Evolutionary conservation across 2,329 filamentous ascomycete species (phyloP).

Genomic region (Hypoxylon sp.): DNA sequence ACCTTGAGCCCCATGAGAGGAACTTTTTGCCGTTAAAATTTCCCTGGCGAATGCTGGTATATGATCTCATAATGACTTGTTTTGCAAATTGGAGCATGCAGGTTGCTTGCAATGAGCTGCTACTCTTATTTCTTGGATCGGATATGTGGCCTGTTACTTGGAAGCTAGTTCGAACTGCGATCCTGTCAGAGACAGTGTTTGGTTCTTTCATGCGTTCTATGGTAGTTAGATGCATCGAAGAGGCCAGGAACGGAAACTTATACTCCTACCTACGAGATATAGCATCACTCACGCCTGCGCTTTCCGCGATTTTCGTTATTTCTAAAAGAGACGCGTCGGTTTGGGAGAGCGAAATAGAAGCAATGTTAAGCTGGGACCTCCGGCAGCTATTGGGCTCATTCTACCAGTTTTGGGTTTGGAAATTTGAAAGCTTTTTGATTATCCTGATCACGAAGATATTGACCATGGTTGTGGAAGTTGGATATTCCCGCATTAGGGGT

Average conservation of each 20-base stretch:
- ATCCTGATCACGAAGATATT: background rate
- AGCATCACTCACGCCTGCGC: background rate
- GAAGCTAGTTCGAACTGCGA: background rate
- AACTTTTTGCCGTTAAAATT: background rate
- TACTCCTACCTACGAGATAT: background rate
- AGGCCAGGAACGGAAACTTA: background rate
- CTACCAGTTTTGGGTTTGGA: background rate
- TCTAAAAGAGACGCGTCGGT: background rate
- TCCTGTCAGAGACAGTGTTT: background rate
- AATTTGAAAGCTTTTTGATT: background rate
- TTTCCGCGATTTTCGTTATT: background rate
- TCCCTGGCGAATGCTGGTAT: background rate
- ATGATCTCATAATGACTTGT: background rate
- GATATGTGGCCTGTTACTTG: background rate
- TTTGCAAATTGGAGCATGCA: background rate
- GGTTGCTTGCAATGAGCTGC: background rate
- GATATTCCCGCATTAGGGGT: background rate
- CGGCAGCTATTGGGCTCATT: background rate
- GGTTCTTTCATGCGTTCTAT: background rate
- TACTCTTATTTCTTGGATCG: background rate
- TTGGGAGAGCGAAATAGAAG: background rate
- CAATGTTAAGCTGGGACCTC: background rate
- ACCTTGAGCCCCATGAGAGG: background rate
- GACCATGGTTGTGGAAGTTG: background rate
- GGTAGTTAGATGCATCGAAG: background rate